These are phyloP conservation scores for Xylariales sp. DNA, from an alignment of 2,329 filamentous ascomycete species.

Conservation along the genomic window DNA sequence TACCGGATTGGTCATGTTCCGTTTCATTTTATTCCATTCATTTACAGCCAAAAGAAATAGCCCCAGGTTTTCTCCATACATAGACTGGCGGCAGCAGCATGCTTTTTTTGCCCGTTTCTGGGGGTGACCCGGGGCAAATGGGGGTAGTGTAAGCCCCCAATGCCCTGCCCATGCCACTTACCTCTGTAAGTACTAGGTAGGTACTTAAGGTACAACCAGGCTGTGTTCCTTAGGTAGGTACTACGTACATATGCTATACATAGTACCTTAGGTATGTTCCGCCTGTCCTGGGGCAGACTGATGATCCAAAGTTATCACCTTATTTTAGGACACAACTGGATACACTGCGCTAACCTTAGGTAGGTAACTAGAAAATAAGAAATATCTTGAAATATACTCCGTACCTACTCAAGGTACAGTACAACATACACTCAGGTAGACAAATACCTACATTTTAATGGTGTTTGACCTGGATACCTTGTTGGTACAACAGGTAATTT, in stretches of 20 bases:
- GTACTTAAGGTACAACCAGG: neutral
- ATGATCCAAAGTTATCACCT: slow-evolving; percentile 5
- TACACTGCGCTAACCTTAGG: neutral
- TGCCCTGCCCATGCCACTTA: slow-evolving; percentile 1
- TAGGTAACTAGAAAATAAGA: neutral
- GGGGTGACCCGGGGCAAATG: slow-evolving; percentile 31
- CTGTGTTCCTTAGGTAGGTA: too few relatives aligned
- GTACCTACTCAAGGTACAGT: neutral
- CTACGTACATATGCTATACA: too few relatives aligned
- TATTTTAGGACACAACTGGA: slow-evolving; percentile 7
- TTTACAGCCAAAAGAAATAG: slow-evolving; percentile 26
- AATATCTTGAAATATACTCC: too few relatives aligned
- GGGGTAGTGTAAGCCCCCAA: slow-evolving; percentile 31
- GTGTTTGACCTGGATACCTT: slow-evolving; percentile 20
- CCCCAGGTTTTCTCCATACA: slow-evolving; percentile 37
- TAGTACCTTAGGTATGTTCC: too few relatives aligned
- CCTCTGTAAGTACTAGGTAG: neutral
- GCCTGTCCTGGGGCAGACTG: too few relatives aligned
- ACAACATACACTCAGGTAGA: neutral
- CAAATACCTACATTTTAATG: slow-evolving; percentile 11
- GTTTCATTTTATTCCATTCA: slow-evolving; percentile 14
- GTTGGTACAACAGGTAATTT: slow-evolving; percentile 26
- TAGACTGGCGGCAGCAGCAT: neutral
- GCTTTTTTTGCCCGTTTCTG: slow-evolving; percentile 26
- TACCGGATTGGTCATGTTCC: slow-evolving; percentile 20